Base-by-base conservation (phyloP, 805 yeast genomes). In the Kluyveromyces nonfermentans region DNA sequence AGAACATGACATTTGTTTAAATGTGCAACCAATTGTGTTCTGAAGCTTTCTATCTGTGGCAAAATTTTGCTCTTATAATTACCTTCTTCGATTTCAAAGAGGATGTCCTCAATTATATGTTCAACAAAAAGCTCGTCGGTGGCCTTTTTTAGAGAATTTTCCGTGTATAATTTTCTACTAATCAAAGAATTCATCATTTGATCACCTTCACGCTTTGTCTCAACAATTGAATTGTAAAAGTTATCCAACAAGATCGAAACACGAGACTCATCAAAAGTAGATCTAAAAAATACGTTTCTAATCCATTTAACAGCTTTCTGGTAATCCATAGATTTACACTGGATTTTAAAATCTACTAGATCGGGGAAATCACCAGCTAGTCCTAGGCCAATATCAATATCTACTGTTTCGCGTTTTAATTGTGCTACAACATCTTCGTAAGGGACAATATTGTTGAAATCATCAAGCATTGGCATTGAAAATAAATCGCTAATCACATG, bases 401-500 rank as follows among this genome's bases (percentile, higher is more conserved):
- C 77, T 19, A 89, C 67, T 7, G 93, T 77, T 51, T 89, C 97
- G 25, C 78, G 72, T 55, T 86, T 84, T 35, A 88, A 60, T 21
- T 74, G 71, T 16, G 82, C 69, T 7, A 87, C 80, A n/a, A 88
- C 96, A 37, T 80, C 74, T 44, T 88, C 94, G 56, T 73, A 85
- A 1, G 85, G 75, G 17, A 80, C 66, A 14, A 70, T 59, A 2
- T 71, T 57, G 2, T 88, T 90, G 53, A 77, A 74, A 1, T 77
- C 82, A 9, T 74, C 66, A 37, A 68, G 67, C 64, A 90, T 70
- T 1, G 97, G 93, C 57, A 85, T 67, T 0, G 86, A 68, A 55
- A 85, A 84, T 7, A 89, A 60, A 39, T 81, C 85, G 44, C 75
- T 77, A 46, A 80, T 69, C 8, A 89, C 58, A 17, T 80, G 78